These are phyloP conservation scores for Lodderomyces margitis DNA, from an alignment of 1,139 yeast species.

Conservation along the genomic window DNA sequence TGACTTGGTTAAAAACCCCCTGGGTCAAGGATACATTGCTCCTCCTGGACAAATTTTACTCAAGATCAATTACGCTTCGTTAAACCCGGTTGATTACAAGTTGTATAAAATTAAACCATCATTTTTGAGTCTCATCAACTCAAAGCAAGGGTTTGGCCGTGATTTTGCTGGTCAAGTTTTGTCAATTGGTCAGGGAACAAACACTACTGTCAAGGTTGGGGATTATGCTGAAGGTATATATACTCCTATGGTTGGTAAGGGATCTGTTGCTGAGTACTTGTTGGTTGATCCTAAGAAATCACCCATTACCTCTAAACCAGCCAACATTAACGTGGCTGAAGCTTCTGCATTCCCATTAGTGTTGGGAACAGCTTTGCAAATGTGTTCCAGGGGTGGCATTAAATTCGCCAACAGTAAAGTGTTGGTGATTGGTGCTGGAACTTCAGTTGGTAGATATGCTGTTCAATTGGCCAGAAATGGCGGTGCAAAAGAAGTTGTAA, in stretches of 20 bases:
- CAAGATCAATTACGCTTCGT: constrained; percentile 55
- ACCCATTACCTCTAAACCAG: constrained; percentile 47
- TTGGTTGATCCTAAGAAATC: constrained; percentile 41
- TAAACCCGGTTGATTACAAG: constrained; percentile 69
- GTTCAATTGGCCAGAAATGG: constrained; percentile 56
- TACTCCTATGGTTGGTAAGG: constrained; percentile 44
- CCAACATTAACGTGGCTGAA: constrained; percentile 43
- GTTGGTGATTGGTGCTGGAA: constrained; percentile 69
- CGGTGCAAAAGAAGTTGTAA: constrained; percentile 46
- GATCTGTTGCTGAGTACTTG: constrained; percentile 47
- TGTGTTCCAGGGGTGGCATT: constrained; percentile 25
- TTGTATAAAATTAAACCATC: constrained; percentile 32
- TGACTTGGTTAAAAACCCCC: constrained; percentile 17
- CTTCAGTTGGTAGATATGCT: constrained; percentile 65
- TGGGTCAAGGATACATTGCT: constrained; percentile 33
- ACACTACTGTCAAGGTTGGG: constrained; percentile 45
- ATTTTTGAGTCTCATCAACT: constrained; percentile 3
- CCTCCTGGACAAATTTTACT: constrained; percentile 50
- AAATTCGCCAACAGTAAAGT: constrained; percentile 27
- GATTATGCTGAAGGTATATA: constrained; percentile 64
- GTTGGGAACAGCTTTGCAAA: constrained; percentile 54
- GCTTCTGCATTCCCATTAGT: constrained; percentile 62
- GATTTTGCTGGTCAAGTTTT: constrained; percentile 69
- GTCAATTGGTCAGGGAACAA: constrained; percentile 46
- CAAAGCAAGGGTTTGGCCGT: constrained; percentile 51